A percentile compares a stretch with the other conserved stretches of the same genome.
These are phyloP conservation scores for Barbarea vulgaris DNA, from an alignment of 345 rosid species.

Conservation along the genomic window DNA sequence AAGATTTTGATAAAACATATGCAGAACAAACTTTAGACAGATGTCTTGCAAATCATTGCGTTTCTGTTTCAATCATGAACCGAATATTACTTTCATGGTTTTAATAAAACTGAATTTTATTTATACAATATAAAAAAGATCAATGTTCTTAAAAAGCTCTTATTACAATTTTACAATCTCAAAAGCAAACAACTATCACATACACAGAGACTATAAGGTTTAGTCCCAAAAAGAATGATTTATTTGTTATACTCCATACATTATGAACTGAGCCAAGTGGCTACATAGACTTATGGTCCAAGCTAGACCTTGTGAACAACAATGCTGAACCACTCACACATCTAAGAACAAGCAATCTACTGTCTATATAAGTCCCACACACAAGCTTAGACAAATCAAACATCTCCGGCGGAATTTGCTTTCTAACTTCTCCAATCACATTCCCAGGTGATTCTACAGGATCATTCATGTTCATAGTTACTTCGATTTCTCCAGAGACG, in stretches of 20 bases:
- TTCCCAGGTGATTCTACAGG: slow-evolving; percentile 50
- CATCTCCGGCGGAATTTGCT: slow-evolving; percentile 80
- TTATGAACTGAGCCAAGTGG: slow-evolving; percentile 23
- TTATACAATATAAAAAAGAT: not conserved
- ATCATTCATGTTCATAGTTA: slow-evolving; percentile 53
- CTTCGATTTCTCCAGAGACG: slow-evolving; percentile 56
- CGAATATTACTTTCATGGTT: not conserved
- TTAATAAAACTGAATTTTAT: not conserved
- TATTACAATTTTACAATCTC: not conserved
- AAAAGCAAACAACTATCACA: slow-evolving; percentile 15
- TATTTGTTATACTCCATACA: slow-evolving; percentile 25
- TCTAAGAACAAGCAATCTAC: slow-evolving; percentile 73
- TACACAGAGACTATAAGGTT: slow-evolving; percentile 13
- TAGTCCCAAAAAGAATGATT: slow-evolving; percentile 20
- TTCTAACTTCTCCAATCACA: slow-evolving; percentile 71
- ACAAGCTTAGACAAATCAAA: slow-evolving; percentile 79
- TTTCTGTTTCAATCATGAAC: slow-evolving; percentile 9
- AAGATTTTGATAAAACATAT: not conserved
- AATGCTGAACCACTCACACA: slow-evolving; percentile 87
- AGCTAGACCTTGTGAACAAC: slow-evolving; percentile 58
- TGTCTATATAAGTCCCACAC: slow-evolving; percentile 80
- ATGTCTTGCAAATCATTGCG: slow-evolving; percentile 5
- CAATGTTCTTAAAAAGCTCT: not conserved
- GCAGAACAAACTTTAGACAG: not conserved
- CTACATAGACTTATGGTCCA: slow-evolving; percentile 29